Evolutionary conservation across 2,329 filamentous ascomycete species (phyloP).

Genomic region (Trichoderma cornu-damae): DNA sequence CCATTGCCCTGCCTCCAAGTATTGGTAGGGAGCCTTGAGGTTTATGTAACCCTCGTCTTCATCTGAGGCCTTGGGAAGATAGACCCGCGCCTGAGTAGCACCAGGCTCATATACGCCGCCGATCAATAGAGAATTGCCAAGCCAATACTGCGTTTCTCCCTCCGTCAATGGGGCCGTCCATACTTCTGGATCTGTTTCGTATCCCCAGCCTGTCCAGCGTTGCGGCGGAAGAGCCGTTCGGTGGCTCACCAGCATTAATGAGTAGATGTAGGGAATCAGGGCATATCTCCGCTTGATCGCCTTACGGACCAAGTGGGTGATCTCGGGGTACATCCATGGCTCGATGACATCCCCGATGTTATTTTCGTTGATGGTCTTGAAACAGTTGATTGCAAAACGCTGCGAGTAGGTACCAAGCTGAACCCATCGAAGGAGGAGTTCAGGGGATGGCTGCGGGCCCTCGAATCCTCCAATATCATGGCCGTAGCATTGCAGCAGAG

Average conservation of each 20-base stretch:
- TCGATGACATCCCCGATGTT: slow-evolving; percentile 67
- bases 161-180: slow-evolving; percentile 57
- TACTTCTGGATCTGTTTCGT: slow-evolving; percentile 60
- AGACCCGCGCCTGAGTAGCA: slow-evolving; percentile 49
- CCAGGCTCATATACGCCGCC: slow-evolving; percentile 63
- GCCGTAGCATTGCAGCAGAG: slow-evolving; percentile 63
- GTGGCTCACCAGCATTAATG: slow-evolving; percentile 58
- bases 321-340: slow-evolving; percentile 71
- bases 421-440: slow-evolving; percentile 67
- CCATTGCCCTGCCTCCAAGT: slow-evolving; percentile 44
- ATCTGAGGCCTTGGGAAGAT: slow-evolving; percentile 55
- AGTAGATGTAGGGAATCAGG: slow-evolving; percentile 67
- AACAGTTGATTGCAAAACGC: slow-evolving; percentile 72
- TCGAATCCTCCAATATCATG: slow-evolving; percentile 74
- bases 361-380: slow-evolving; percentile 66
- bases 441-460: slow-evolving; percentile 64
- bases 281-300: slow-evolving; percentile 67
- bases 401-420: slow-evolving; percentile 65
- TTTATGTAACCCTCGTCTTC: slow-evolving; percentile 57
- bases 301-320: slow-evolving; percentile 56
- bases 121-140: slow-evolving; percentile 61
- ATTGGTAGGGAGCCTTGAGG: slow-evolving; percentile 55
- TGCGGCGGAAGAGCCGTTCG: slow-evolving; percentile 58
- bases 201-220: slow-evolving; percentile 69
- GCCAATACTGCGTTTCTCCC: slow-evolving; percentile 69